phyloP scores from a whole-genome alignment of 306 rosid species.

The Boehmeria nivea region DNA sequence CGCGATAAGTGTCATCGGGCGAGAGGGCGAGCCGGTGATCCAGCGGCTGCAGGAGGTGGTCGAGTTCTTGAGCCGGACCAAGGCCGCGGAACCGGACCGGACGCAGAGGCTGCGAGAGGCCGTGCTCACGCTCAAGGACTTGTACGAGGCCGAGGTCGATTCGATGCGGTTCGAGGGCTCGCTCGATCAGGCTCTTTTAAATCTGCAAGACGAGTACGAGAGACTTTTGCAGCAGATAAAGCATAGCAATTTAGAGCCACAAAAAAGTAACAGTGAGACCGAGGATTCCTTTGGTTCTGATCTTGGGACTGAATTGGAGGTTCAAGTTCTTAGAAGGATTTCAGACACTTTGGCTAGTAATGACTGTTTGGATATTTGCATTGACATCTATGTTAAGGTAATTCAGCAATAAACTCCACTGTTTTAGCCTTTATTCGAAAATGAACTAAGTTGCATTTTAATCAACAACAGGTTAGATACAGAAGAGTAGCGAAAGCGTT shows the following conservation, averaged over 20 bases:
- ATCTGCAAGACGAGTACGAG: constrained; percentile 81
- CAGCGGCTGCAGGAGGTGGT: constrained; percentile 89
- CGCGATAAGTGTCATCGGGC: constrained; percentile 38
- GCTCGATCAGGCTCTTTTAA: constrained; percentile 63
- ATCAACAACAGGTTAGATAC: constrained; percentile 58
- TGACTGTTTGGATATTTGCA: constrained; percentile 88
- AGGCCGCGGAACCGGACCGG: constrained; percentile 59
- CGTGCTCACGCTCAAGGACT: constrained; percentile 49
- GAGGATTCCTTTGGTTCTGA: constrained; percentile 11
- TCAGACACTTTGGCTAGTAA: constrained; percentile 53
- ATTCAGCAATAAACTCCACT: background rate
- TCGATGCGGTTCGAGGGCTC: constrained; percentile 77
- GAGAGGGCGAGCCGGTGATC: constrained; percentile 66
- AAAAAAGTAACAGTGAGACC: constrained; percentile 9
- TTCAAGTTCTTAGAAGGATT: constrained; percentile 50
- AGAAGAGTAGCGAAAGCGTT: constrained; percentile 82
- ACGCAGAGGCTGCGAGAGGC: constrained; percentile 61
- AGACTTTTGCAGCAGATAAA: constrained; percentile 38
- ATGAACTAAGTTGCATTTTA: too few relatives aligned
- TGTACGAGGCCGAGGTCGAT: constrained; percentile 71
- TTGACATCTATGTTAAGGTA: constrained; percentile 80
- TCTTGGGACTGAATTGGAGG: constrained; percentile 52
- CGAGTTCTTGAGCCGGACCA: constrained; percentile 80
- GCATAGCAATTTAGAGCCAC: constrained; percentile 31
- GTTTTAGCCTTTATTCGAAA: too few relatives aligned